Conservation (phyloP, 371 early-diverging fungal genomes). For the Hamiltosporidium magnivora region DNA sequence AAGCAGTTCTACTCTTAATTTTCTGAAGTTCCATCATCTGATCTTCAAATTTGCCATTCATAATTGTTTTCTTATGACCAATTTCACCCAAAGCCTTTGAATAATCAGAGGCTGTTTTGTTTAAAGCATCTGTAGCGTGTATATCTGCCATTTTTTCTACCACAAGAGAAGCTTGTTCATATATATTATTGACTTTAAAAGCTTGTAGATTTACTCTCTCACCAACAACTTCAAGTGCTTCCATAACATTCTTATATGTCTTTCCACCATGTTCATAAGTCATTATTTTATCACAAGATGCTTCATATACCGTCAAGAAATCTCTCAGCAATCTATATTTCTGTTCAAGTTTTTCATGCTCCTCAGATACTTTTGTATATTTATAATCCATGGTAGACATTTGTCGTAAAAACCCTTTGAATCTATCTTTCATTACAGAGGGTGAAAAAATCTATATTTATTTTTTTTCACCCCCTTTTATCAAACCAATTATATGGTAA, state of each 20-base stretch:
- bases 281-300: conserved; percentile 23
- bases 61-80: conserved; percentile 25
- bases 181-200: conserved; percentile 39
- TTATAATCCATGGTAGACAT: conserved; percentile 46
- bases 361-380: conserved; percentile 30
- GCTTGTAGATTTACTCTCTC: conserved; percentile 18
- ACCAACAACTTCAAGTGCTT: conserved; percentile 26
- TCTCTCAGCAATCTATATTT: conserved; percentile 38
- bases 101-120: conserved; percentile 15
- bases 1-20: conserved; percentile 18
- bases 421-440: background rate
- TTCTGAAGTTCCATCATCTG: conserved; percentile 23
- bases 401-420: conserved; percentile 24
- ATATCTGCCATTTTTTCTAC: conserved; percentile 8
- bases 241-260: conserved; percentile 31
- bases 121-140: conserved; percentile 1
- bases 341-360: conserved; percentile 35
- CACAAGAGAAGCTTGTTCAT: conserved; percentile 22
- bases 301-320: conserved; percentile 13
- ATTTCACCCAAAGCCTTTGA: conserved; percentile 33
- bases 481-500: too few species aligned
- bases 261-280: conserved; percentile 40
- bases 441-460: too few species aligned
- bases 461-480: too few species aligned
- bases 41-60: conserved; percentile 32